Percentiles rank a stretch among this genome's conserved stretches.
Evolutionary conservation across 352 stramenopile genomes (phyloP).

Genomic region (Thalassiosira hispida): DNA sequence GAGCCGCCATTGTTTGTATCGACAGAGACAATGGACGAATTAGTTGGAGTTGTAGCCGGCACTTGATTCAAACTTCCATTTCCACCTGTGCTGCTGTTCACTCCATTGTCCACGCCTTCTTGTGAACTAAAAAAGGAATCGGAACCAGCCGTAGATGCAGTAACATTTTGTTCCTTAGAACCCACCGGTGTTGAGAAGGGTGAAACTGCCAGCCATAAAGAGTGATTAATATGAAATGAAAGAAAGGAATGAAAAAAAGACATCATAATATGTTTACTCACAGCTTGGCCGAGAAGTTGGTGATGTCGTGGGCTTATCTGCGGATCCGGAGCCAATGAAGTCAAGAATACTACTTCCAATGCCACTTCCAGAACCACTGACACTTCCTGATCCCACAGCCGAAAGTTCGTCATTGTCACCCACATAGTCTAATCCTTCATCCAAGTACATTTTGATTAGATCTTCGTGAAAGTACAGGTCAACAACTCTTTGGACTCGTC

Average conservation of each 20-base stretch:
- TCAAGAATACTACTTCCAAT: neutral
- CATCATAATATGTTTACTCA: slow-evolving; percentile 7
- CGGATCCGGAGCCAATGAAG: neutral
- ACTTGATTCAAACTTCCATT: neutral
- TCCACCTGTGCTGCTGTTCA: neutral
- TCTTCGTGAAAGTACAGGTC: slow-evolving; percentile 14
- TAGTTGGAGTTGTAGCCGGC: neutral
- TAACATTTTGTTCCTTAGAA: neutral
- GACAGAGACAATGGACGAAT: too few relatives aligned
- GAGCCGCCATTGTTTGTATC: neutral
- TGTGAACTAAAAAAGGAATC: neutral
- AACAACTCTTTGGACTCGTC: slow-evolving; percentile 28
- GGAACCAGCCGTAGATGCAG: neutral
- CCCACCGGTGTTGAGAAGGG: neutral
- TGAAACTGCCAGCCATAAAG: neutral
- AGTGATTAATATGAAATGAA: neutral
- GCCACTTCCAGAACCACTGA: neutral
- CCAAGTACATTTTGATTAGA: slow-evolving; percentile 6
- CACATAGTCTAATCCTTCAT: slow-evolving; percentile 12
- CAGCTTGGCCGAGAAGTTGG: neutral
- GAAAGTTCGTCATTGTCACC: neutral
- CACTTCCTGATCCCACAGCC: neutral
- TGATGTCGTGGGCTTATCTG: neutral
- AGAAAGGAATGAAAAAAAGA: neutral
- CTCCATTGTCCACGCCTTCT: neutral